phyloP scores from a whole-genome alignment of 164 flowering plant genomes.

The Cinnamomum chago region DNA sequence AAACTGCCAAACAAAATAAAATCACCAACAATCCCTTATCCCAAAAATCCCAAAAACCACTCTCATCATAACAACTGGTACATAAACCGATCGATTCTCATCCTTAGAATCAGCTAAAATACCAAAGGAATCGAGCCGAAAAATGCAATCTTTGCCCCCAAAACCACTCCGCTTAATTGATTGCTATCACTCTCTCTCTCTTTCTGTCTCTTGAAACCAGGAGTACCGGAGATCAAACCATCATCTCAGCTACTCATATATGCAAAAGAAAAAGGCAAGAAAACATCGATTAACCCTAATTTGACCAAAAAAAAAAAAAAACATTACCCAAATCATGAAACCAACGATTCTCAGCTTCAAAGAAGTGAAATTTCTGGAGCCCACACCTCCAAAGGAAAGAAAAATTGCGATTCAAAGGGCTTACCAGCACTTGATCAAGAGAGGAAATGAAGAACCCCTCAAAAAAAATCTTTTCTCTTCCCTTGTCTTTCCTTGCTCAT shows the following conservation, averaged over 20 bases:
- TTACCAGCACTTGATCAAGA: not conserved
- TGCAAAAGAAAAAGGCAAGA: not conserved
- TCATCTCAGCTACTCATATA: not conserved
- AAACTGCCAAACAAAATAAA: constrained; percentile 5
- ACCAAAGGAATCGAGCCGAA: not conserved
- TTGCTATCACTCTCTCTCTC: no score
- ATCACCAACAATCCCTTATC: constrained; percentile 22
- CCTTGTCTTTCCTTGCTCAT: not conserved
- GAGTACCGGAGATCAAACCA: not conserved
- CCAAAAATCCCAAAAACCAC: constrained; percentile 11
- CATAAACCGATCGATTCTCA: not conserved
- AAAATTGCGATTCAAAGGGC: not conserved
- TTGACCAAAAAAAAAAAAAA: not conserved
- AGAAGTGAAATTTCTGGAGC: not conserved
- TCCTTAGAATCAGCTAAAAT: constrained; percentile 4
- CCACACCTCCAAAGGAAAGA: not conserved
- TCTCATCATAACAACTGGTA: not conserved
- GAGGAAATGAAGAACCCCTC: constrained; percentile 4
- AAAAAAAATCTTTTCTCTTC: constrained; percentile 2
- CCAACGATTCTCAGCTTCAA: not conserved
- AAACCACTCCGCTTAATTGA: not conserved
- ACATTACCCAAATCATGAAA: not conserved
- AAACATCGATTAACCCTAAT: constrained; percentile 7
- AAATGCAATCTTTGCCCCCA: not conserved
- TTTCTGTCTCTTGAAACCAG: no score